phyloP scores from a whole-genome alignment of 2,329 filamentous ascomycete genomes.

The Endothia cerciana region DNA sequence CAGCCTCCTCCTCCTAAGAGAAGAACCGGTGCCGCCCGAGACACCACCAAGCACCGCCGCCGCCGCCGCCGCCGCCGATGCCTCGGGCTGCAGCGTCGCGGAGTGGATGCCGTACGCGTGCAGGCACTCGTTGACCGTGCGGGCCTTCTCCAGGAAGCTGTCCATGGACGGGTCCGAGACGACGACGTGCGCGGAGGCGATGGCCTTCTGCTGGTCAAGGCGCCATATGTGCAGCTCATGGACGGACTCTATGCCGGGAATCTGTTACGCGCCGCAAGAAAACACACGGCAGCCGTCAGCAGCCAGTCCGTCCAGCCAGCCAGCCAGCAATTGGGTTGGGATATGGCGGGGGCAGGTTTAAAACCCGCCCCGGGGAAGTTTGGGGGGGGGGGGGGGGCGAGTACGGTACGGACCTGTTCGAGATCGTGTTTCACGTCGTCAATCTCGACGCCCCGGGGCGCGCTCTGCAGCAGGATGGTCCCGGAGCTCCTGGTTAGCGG shows the following conservation, averaged over 20 bases:
- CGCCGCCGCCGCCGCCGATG: slow-evolving; percentile 33
- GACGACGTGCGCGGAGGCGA: slow-evolving; percentile 72
- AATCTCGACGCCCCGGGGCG: slow-evolving; percentile 61
- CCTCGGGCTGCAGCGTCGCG: slow-evolving; percentile 70
- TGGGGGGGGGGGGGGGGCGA: too few species aligned
- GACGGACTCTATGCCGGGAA: slow-evolving; percentile 67
- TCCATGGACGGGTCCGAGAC: slow-evolving; percentile 60
- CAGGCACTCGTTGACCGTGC: slow-evolving; percentile 68
- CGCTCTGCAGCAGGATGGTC: slow-evolving; percentile 69
- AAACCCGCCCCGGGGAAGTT: too few species aligned
- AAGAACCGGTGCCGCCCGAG: slow-evolving; percentile 24
- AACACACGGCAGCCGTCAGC: background rate
- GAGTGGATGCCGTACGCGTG: slow-evolving; percentile 76
- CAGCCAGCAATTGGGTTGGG: too few species aligned
- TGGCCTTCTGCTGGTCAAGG: slow-evolving; percentile 69
- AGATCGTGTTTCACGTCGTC: slow-evolving; percentile 71
- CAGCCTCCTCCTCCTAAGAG: slow-evolving; percentile 33
- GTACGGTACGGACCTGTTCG: slow-evolving; percentile 53
- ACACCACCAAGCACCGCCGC: slow-evolving; percentile 9
- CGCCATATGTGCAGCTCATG: slow-evolving; percentile 78
- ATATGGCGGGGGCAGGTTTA: too few species aligned
- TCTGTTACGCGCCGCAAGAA: slow-evolving; percentile 44
- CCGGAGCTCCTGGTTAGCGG: slow-evolving; percentile 67
- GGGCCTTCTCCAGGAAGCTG: slow-evolving; percentile 63
- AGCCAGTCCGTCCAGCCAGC: background rate